Percentiles rank a stretch among this genome's conserved stretches.
These are phyloP conservation scores for Termitomyces sp. DNA, from an alignment of 768 basidiomycete species.

Conservation along the genomic window DNA sequence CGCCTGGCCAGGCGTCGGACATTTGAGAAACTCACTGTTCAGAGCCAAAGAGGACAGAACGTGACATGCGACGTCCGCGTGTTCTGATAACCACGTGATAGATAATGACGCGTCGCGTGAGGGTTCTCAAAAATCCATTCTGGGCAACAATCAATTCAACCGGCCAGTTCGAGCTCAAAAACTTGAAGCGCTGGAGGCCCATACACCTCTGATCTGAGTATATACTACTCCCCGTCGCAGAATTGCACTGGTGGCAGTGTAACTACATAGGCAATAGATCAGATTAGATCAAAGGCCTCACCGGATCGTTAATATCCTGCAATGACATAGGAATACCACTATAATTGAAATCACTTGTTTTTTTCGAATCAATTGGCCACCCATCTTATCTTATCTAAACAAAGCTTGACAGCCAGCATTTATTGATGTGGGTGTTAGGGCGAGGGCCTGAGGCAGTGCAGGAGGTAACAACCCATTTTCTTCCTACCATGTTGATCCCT, in stretches of 20 bases:
- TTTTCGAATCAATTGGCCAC: no score
- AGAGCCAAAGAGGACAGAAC: neutral
- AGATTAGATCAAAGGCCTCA: neutral
- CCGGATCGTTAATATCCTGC: no score
- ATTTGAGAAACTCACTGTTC: neutral
- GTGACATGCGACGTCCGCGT: neutral
- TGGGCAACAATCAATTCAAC: no score
- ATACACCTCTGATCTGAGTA: no score
- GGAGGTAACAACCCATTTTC: neutral
- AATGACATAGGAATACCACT: no score
- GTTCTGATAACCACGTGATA: neutral
- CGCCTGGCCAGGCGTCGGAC: constrained; percentile 4
- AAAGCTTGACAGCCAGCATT: neutral
- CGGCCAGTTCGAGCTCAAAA: no score
- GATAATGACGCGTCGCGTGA: neutral
- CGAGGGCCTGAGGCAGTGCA: neutral
- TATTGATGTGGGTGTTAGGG: neutral
- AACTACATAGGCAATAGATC: neutral
- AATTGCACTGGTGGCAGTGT: no score
- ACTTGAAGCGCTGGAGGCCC: no score
- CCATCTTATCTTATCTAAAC: constrained; percentile 7
- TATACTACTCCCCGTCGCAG: no score
- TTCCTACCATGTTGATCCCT: constrained; percentile 9
- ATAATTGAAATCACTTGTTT: no score
- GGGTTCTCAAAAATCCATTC: neutral